Evolutionary conservation across 257 asterid species (phyloP).

Genomic region (Nicotiana tabacum): DNA sequence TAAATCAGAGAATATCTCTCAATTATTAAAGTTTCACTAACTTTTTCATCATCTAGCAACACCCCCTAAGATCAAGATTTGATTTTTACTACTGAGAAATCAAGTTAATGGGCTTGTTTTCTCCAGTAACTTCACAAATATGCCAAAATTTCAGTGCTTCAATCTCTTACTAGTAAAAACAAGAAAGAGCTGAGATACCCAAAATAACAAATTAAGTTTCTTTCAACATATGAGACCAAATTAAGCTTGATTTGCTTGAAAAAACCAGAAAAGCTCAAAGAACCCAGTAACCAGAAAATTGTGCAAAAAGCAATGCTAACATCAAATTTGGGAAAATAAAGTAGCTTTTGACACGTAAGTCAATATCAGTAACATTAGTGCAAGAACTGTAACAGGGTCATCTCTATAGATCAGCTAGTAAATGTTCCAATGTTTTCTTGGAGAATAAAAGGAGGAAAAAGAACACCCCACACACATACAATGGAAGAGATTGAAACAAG

Average conservation of each 20-base stretch:
- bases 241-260: not conserved
- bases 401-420: conserved; percentile 36
- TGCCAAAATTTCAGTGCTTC: conserved; percentile 10
- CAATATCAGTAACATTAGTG: not conserved
- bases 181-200: conserved; percentile 20
- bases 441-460: not conserved
- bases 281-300: not conserved
- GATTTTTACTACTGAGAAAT: conserved; percentile 12
- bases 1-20: conserved; percentile 9
- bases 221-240: conserved; percentile 10
- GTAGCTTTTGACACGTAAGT: too few species aligned
- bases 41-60: conserved; percentile 10
- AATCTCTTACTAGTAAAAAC: conserved; percentile 9
- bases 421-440: not conserved
- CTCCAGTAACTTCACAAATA: conserved; percentile 9
- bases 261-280: not conserved
- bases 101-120: conserved; percentile 13
- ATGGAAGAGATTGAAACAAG: conserved; percentile 2
- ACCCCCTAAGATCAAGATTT: conserved; percentile 13
- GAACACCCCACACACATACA: not conserved
- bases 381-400: not conserved
- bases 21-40: not conserved
- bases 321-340: conserved; percentile 7
- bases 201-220: conserved; percentile 26
- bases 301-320: conserved; percentile 16